Conservation (phyloP, 2,329 filamentous ascomycete species). For the Cladosporium austrohemisphaericum region DNA sequence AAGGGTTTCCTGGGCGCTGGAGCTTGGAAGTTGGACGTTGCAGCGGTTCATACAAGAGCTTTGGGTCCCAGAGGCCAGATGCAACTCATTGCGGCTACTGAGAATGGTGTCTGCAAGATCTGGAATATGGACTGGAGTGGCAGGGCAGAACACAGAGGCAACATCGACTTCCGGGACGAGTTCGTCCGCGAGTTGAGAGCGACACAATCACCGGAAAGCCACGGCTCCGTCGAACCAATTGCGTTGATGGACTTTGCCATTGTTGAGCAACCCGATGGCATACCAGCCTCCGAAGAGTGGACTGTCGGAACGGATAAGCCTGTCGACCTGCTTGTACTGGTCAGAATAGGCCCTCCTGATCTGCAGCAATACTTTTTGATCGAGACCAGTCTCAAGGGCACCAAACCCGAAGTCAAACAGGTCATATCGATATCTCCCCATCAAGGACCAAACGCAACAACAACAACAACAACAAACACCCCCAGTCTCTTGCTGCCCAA, state of each 20-base stretch:
- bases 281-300: slow-evolving; percentile 22
- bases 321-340: slow-evolving; percentile 29
- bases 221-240: slow-evolving; percentile 27
- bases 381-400: slow-evolving; percentile 61
- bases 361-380: slow-evolving; percentile 66
- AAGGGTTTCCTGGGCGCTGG: slow-evolving; percentile 70
- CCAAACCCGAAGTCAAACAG: slow-evolving; percentile 53
- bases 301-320: slow-evolving; percentile 23
- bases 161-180: slow-evolving; percentile 65
- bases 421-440: no score
- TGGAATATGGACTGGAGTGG: slow-evolving; percentile 91
- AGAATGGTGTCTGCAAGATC: slow-evolving; percentile 71
- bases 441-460: no score
- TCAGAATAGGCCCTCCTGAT: slow-evolving; percentile 29
- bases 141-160: slow-evolving; percentile 69
- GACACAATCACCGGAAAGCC: slow-evolving; percentile 46
- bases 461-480: background rate
- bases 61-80: slow-evolving; percentile 75
- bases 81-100: slow-evolving; percentile 74
- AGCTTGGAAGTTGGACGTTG: slow-evolving; percentile 70
- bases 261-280: slow-evolving; percentile 37
- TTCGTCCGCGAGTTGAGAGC: slow-evolving; percentile 61
- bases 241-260: slow-evolving; percentile 73
- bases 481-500: slow-evolving; percentile 74
- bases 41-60: slow-evolving; percentile 71